A percentile compares a stretch with the other conserved stretches of the same genome.
Conservation (phyloP, 305 asterid genomes). For the Fraxinus albicans region DNA sequence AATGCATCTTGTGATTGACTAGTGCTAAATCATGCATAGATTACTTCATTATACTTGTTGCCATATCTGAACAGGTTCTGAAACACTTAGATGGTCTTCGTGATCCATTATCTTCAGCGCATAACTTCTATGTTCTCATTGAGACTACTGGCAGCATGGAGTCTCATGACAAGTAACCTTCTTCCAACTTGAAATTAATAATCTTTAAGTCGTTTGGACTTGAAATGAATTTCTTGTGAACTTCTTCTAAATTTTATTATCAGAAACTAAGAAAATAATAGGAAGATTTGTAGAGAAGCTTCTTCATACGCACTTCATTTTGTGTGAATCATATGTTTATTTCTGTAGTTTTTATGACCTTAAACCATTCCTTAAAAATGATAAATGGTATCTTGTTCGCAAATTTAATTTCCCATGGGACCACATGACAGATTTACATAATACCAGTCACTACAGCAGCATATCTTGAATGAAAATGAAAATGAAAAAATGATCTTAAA, state of each 20-base stretch:
- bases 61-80: slow-evolving; percentile 63
- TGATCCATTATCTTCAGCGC: slow-evolving; percentile 80
- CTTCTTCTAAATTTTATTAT: not conserved
- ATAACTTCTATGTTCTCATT: slow-evolving; percentile 84
- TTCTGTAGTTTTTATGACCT: slow-evolving; percentile 4
- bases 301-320: not conserved
- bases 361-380: not conserved
- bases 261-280: not conserved
- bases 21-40: slow-evolving; percentile 15
- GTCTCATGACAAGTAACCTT: slow-evolving; percentile 82
- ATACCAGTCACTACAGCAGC: not conserved
- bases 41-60: slow-evolving; percentile 16
- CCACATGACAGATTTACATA: not conserved
- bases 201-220: slow-evolving; percentile 22
- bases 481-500: not conserved
- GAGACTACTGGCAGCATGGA: slow-evolving; percentile 96
- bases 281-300: not conserved
- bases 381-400: not conserved
- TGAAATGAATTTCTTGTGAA: slow-evolving; percentile 15
- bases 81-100: slow-evolving; percentile 90
- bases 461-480: not conserved
- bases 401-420: not conserved
- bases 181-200: slow-evolving; percentile 23
- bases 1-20: slow-evolving; percentile 4
- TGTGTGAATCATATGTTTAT: not conserved